A percentile compares a stretch with the other conserved stretches of the same genome.
Evolutionary conservation across 352 stramenopile species (phyloP).

Genomic region (Thraustochytrium striatum): DNA sequence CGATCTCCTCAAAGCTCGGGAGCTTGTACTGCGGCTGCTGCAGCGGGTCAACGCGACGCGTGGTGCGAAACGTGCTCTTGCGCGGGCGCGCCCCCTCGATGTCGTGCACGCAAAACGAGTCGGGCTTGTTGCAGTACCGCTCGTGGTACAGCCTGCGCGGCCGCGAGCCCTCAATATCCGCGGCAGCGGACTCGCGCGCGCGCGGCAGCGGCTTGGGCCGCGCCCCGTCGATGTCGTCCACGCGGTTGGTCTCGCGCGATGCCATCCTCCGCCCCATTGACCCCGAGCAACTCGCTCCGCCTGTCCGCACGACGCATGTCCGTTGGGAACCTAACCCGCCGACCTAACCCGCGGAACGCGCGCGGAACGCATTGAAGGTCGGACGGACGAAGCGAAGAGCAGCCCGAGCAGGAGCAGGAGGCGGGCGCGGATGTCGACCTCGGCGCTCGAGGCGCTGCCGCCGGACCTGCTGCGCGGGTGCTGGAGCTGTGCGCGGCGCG

Average conservation of each 20-base stretch:
- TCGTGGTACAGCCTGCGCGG: constrained; percentile 29
- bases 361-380: too few relatives aligned
- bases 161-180: constrained; percentile 51
- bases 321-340: too few relatives aligned
- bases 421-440: too few relatives aligned
- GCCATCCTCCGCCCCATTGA: too few relatives aligned
- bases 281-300: too few relatives aligned
- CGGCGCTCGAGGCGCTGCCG: too few relatives aligned
- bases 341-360: too few relatives aligned
- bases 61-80: constrained; percentile 53
- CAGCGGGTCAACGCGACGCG: constrained; percentile 56
- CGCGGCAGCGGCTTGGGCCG: not conserved
- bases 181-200: constrained; percentile 20
- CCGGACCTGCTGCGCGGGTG: too few relatives aligned
- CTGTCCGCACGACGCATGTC: too few relatives aligned
- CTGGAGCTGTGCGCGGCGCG: too few relatives aligned
- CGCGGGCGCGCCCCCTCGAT: constrained; percentile 57
- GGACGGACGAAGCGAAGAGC: too few relatives aligned
- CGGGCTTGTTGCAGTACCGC: constrained; percentile 44
- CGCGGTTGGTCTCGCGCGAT: constrained; percentile 45
- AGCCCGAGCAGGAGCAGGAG: too few relatives aligned
- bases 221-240: constrained; percentile 52
- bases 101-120: constrained; percentile 55
- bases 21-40: constrained; percentile 59
- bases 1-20: constrained; percentile 49